These are phyloP conservation scores for Cyberlindnera bimundalis DNA, from an alignment of 805 yeast genomes.

Conservation along the genomic window DNA sequence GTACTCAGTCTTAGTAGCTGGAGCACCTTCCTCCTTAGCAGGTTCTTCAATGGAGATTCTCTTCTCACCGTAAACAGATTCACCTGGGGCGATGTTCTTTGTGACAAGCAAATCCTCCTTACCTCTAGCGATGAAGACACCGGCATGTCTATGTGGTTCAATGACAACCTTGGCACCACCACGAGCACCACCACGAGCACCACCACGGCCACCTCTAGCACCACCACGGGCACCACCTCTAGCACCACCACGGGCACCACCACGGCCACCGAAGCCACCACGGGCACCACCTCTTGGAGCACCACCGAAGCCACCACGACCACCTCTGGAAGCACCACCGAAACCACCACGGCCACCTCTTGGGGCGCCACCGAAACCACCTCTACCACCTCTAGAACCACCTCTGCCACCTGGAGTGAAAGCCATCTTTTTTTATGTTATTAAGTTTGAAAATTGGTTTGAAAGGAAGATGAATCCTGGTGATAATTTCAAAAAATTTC, in stretches of 20 bases:
- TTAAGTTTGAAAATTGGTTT: too few species aligned
- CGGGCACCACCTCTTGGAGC: slow-evolving; percentile 48
- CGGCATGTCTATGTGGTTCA: slow-evolving; percentile 98
- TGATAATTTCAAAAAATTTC: too few species aligned
- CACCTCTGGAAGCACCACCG: slow-evolving; percentile 34
- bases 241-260: slow-evolving; percentile 45
- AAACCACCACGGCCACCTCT: slow-evolving; percentile 58
- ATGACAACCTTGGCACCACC: slow-evolving; percentile 96
- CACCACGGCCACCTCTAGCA: slow-evolving; percentile 61
- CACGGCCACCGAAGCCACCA: slow-evolving; percentile 53
- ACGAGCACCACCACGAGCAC: slow-evolving; percentile 75
- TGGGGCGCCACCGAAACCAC: slow-evolving; percentile 47
- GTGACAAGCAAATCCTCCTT: slow-evolving; percentile 98
- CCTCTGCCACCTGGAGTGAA: slow-evolving; percentile 71
- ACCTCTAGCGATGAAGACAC: slow-evolving; percentile 99
- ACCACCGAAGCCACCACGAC: slow-evolving; percentile 47
- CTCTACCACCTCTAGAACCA: slow-evolving; percentile 41
- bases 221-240: slow-evolving; percentile 56
- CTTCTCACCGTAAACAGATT: slow-evolving; percentile 97
- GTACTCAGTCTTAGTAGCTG: slow-evolving; percentile 94
- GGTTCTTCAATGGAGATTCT: slow-evolving; percentile 93
- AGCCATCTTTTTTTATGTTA: slow-evolving; percentile 62
- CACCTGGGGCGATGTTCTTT: slow-evolving; percentile 97
- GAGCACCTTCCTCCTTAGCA: slow-evolving; percentile 78
- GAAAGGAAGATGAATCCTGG: too few species aligned